Conservation (phyloP, 2,329 filamentous ascomycete species). For the Anisogramma anomala region DNA sequence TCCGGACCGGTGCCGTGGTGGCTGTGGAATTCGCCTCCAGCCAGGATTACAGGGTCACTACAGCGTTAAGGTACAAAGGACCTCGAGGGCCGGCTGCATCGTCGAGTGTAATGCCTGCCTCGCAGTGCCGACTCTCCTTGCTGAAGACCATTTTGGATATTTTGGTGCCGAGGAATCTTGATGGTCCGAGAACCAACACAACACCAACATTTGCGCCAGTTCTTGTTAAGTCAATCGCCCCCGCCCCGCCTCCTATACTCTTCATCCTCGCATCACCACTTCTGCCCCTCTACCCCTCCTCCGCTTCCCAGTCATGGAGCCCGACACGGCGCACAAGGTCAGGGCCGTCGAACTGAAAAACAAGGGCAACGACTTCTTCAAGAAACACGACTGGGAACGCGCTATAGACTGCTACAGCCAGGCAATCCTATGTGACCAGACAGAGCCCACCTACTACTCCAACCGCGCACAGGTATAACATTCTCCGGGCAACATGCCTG, state of each 20-base stretch:
- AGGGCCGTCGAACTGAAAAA: constrained; percentile 79
- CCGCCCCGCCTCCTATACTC: background rate
- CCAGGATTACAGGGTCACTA: constrained; percentile 6
- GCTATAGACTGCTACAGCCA: constrained; percentile 77
- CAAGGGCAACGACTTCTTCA: constrained; percentile 88
- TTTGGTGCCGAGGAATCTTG: too few relatives aligned
- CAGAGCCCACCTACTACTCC: constrained; percentile 82
- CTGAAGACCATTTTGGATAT: too few relatives aligned
- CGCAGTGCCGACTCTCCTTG: too few relatives aligned
- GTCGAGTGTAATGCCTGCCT: too few relatives aligned
- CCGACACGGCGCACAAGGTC: constrained; percentile 44
- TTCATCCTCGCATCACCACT: background rate
- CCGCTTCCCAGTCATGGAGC: constrained; percentile 15
- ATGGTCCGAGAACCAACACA: too few relatives aligned
- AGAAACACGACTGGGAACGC: constrained; percentile 69
- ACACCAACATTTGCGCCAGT: too few relatives aligned
- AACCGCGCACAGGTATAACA: constrained; percentile 80
- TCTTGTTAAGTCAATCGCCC: too few relatives aligned
- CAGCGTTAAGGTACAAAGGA: too few relatives aligned
- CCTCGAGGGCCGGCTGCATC: too few relatives aligned
- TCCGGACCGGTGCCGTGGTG: background rate
- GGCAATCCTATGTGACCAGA: constrained; percentile 73
- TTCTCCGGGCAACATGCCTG: constrained; percentile 12
- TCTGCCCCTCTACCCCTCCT: constrained; percentile 4
- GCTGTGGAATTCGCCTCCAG: constrained; percentile 3